Evolutionary conservation across 2,329 filamentous ascomycete species (phyloP).

Genomic region (Colletotrichum euphorbiae): DNA sequence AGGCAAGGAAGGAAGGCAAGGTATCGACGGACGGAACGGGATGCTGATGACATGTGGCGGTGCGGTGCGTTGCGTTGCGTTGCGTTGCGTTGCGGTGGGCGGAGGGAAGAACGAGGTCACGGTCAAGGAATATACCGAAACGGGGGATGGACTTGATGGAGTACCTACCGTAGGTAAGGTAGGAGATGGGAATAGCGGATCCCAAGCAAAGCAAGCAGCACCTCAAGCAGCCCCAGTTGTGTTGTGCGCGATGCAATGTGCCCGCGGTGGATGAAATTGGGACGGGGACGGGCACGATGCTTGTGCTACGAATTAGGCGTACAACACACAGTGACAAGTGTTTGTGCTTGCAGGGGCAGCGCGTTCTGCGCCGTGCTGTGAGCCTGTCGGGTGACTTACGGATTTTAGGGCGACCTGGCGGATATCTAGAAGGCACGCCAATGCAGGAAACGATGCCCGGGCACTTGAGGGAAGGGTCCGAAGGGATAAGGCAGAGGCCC

Average conservation of each 20-base stretch:
- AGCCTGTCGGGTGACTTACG: too few species aligned
- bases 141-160: conserved; percentile 21
- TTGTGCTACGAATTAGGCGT: neutral
- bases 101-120: conserved; percentile 24
- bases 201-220: conserved; percentile 19
- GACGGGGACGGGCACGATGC: neutral
- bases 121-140: conserved; percentile 38
- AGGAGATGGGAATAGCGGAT: conserved; percentile 27
- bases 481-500: conserved; percentile 29
- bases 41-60: conserved; percentile 36
- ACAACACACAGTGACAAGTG: neutral
- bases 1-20: conserved; percentile 8
- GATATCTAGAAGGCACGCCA: conserved; percentile 28
- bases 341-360: neutral
- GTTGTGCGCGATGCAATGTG: conserved; percentile 32
- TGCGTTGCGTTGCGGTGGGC: neutral
- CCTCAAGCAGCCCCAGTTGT: conserved; percentile 24
- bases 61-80: conserved; percentile 19
- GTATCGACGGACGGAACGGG: conserved; percentile 28
- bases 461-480: neutral
- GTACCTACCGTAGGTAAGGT: too few species aligned
- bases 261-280: conserved; percentile 9
- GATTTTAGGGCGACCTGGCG: conserved; percentile 14
- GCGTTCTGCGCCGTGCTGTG: neutral
- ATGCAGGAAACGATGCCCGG: conserved; percentile 16